Conservation (phyloP, 345 rosid genomes). For the Pelargonium nanum region DNA sequence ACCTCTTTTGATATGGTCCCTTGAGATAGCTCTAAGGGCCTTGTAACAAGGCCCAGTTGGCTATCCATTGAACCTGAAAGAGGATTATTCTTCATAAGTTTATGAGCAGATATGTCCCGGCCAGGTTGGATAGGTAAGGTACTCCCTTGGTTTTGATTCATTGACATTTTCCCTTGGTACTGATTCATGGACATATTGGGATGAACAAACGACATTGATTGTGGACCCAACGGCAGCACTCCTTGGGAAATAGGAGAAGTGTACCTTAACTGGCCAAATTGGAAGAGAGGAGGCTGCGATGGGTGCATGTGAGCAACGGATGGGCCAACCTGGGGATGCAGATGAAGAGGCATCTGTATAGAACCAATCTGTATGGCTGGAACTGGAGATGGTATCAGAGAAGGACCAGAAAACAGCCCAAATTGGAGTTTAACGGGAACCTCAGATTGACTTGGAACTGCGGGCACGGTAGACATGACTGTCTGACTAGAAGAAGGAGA, state of each 20-base stretch:
- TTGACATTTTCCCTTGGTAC: constrained; percentile 35
- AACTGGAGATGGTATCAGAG: constrained; percentile 80
- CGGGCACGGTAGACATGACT: constrained; percentile 24
- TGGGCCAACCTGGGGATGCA: constrained; percentile 62
- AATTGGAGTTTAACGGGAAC: constrained; percentile 77
- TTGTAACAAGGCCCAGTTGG: constrained; percentile 35
- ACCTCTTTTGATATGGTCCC: constrained; percentile 23
- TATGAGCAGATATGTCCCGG: constrained; percentile 31
- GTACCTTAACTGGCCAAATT: constrained; percentile 82
- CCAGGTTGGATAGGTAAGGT: constrained; percentile 33
- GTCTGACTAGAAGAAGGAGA: constrained; percentile 37
- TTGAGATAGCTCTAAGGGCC: constrained; percentile 36
- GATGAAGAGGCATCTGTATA: constrained; percentile 98
- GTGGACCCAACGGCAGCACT: constrained; percentile 55
- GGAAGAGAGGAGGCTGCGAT: constrained; percentile 70
- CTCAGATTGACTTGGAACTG: constrained; percentile 44
- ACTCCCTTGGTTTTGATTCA: constrained; percentile 43
- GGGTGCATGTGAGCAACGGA: constrained; percentile 54
- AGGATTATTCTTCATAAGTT: constrained; percentile 21
- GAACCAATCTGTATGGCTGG: constrained; percentile 99
- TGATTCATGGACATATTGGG: constrained; percentile 40
- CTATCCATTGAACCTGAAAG: constrained; percentile 27
- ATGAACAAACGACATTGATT: constrained; percentile 44
- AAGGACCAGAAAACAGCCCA: constrained; percentile 90
- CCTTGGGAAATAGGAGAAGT: constrained; percentile 74